A percentile compares a stretch with the other conserved stretches of the same genome.
These are phyloP conservation scores for Fusarium redolens DNA, from an alignment of 2,329 filamentous ascomycete species.

Conservation along the genomic window DNA sequence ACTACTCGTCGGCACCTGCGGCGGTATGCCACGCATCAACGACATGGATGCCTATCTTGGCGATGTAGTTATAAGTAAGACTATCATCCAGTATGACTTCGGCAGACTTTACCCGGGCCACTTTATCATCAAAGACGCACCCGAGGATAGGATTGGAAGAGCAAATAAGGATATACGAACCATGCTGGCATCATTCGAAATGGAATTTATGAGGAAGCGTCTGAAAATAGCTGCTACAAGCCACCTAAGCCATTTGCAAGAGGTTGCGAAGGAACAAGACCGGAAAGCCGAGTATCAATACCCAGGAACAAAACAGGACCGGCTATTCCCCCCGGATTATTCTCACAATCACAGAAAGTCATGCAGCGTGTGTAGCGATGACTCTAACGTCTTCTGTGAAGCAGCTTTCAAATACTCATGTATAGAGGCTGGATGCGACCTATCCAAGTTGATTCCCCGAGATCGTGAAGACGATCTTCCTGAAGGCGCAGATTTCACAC, in stretches of 20 bases:
- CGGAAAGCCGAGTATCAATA: background rate
- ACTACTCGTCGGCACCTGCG: conserved; percentile 55
- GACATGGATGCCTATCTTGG: background rate
- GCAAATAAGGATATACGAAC: background rate
- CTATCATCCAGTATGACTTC: background rate
- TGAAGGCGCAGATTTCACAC: background rate
- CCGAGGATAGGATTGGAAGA: background rate
- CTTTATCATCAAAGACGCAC: background rate
- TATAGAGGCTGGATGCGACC: background rate
- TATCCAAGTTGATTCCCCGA: background rate
- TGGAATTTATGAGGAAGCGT: background rate
- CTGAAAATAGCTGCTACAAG: background rate
- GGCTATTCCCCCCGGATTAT: background rate
- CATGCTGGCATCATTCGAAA: background rate
- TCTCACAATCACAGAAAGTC: background rate
- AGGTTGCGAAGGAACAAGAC: background rate
- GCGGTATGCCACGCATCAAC: conserved; percentile 45
- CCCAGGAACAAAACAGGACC: background rate
- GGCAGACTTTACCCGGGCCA: background rate
- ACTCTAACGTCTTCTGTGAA: background rate
- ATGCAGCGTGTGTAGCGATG: background rate
- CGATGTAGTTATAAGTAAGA: conserved; percentile 4
- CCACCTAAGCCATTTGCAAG: background rate
- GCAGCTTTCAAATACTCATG: background rate
- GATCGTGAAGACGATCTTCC: background rate